Evolutionary conservation across 192 early-diverging fungal species (phyloP), one percentile per base, ranked within the genome.

Genomic region (Pilaira anomala): DNA sequence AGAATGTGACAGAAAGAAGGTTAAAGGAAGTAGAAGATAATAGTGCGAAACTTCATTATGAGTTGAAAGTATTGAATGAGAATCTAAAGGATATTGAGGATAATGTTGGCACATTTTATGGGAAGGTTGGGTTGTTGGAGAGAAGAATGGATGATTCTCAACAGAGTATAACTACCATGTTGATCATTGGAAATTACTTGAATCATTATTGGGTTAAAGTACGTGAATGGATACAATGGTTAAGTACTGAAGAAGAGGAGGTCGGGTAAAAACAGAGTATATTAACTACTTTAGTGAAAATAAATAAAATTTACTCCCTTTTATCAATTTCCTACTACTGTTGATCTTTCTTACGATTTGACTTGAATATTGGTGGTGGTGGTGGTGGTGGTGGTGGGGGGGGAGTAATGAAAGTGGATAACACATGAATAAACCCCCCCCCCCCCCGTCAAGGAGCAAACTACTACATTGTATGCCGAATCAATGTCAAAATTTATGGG

Each of bases 51-150:
- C 41, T 80, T 3, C 69, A 68, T 36, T 80, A 80, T 56, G 75
- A 76, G 33, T 18, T 74, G 9, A 65, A 53, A 36, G 69, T 74
- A 22, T 33, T 80, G 48, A 74, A 72, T 16, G 75, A 77, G 52
- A 74, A 77, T 41, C 40, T 80, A 22, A 73, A 63, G n/a, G 78
- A 80, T 22, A 65, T 74, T 21, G 75, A 80, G 22, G 75, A 80
- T 25, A 74, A 68, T 64, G 68, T 76, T 0, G 58, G 54, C 41
- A 67, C 22, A 13, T 80, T 77, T 62, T 76, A 72, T 48, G 54
- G 60, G 6, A 76, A 80, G 22, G 68, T 80, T 6, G 53, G 60
- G 2, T 26, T 58, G 16, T 57, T 80, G 13, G 72, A 80, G 40
- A 29, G 25, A 6, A 73, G 74, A 29, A 74, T 80, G 69, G 66